Percentiles rank a stretch among this genome's conserved stretches.
Conservation (phyloP, 768 basidiomycete species). For the Rickenella mellea region DNA sequence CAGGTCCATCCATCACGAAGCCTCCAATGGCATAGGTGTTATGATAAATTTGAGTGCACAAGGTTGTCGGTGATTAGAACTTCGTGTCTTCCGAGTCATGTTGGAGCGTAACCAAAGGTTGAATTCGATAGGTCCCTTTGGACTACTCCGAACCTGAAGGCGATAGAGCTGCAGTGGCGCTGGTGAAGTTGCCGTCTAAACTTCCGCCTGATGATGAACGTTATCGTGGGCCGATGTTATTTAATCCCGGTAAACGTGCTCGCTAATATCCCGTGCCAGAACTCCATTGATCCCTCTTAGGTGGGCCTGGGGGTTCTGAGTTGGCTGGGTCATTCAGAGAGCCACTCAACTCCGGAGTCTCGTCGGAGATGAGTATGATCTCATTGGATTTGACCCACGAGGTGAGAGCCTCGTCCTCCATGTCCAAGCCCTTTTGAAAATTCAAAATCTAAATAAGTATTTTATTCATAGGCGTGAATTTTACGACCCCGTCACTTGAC, state of each 20-base stretch:
- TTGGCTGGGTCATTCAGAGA: slow-evolving; percentile 6
- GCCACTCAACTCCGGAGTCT: slow-evolving; percentile 5
- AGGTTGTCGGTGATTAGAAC: neutral
- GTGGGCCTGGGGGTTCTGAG: slow-evolving; percentile 19
- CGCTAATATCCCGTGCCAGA: neutral
- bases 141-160: slow-evolving; percentile 16
- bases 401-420: slow-evolving; percentile 7
- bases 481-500: neutral
- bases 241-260: slow-evolving; percentile 14
- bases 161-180: slow-evolving; percentile 15
- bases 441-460: neutral
- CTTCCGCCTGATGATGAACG: slow-evolving; percentile 4
- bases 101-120: neutral
- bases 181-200: slow-evolving; percentile 16
- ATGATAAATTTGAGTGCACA: neutral
- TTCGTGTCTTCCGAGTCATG: neutral
- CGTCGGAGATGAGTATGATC: slow-evolving; percentile 15
- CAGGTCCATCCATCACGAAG: slow-evolving; percentile 3
- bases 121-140: slow-evolving; percentile 16
- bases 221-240: slow-evolving; percentile 21
- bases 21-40: slow-evolving; percentile 6
- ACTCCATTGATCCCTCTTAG: neutral
- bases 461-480: neutral
- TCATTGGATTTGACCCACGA: slow-evolving; percentile 21
- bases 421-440: too few species aligned